phyloP scores from a whole-genome alignment of 2,329 filamentous ascomycete genomes.

The Colletotrichum filicis region DNA sequence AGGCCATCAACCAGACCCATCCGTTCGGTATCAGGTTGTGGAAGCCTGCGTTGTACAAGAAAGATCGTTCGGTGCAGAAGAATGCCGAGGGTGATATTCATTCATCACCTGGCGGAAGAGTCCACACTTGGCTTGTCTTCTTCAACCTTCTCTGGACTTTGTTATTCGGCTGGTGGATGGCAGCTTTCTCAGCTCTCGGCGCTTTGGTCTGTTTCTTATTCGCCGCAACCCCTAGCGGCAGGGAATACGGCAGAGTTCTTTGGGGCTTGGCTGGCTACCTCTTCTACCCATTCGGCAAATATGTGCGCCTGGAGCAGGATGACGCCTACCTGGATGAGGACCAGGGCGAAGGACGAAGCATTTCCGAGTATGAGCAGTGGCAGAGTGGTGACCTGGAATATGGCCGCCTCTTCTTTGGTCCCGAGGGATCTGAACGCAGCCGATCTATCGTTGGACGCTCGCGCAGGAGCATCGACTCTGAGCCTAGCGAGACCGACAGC shows the following conservation, averaged over 20 bases:
- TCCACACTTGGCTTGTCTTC: constrained; percentile 84
- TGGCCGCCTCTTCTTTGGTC: constrained; percentile 94
- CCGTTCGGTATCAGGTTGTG: constrained; percentile 98
- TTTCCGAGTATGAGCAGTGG: constrained; percentile 99
- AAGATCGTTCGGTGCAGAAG: constrained; percentile 94
- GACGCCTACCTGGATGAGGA: constrained; percentile 96
- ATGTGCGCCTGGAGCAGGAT: constrained; percentile 91
- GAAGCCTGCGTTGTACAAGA: constrained; percentile 99
- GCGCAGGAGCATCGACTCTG: constrained; percentile 88
- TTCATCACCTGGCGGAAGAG: constrained; percentile 88
- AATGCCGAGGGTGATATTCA: constrained; percentile 97
- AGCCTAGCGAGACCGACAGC: constrained; percentile 86
- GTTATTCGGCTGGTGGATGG: constrained; percentile 96
- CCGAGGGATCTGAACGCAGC: constrained; percentile 77
- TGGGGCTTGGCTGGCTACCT: constrained; percentile 87
- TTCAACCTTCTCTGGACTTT: constrained; percentile 94
- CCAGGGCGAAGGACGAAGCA: constrained; percentile 93
- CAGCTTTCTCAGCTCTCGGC: constrained; percentile 77
- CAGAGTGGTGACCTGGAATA: constrained; percentile 97
- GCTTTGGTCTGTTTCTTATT: constrained; percentile 84
- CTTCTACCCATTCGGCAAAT: constrained; percentile 97
- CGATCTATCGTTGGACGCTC: constrained; percentile 88
- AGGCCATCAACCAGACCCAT: constrained; percentile 98
- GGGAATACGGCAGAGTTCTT: constrained; percentile 87
- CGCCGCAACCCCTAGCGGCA: constrained; percentile 80